These are phyloP conservation scores for Botrytis medusae DNA, from an alignment of 2,329 filamentous ascomycete genomes.

Conservation along the genomic window DNA sequence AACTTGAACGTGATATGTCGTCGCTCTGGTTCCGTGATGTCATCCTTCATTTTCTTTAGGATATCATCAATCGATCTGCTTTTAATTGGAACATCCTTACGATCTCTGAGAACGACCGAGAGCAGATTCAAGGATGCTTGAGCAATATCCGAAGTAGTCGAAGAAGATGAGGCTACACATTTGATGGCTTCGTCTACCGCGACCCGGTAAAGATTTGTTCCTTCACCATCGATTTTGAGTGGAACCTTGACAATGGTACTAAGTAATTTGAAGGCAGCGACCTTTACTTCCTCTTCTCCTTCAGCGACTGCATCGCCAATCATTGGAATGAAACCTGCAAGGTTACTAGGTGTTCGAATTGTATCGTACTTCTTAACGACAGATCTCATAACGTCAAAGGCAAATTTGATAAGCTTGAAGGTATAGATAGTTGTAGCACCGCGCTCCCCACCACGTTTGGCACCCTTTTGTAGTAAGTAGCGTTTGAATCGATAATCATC, in stretches of 20 bases:
- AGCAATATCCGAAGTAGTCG: slow-evolving; percentile 77
- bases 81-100: slow-evolving; percentile 71
- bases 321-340: slow-evolving; percentile 83
- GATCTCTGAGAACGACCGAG: slow-evolving; percentile 79
- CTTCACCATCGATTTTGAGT: slow-evolving; percentile 63
- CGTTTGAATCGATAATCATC: slow-evolving; percentile 64
- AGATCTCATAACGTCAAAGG: slow-evolving; percentile 80
- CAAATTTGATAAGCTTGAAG: slow-evolving; percentile 85
- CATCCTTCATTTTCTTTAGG: slow-evolving; percentile 77
- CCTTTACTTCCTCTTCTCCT: slow-evolving; percentile 88
- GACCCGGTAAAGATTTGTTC: slow-evolving; percentile 64
- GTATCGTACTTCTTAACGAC: slow-evolving; percentile 84
- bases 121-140: slow-evolving; percentile 89
- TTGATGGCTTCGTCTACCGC: slow-evolving; percentile 84
- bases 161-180: slow-evolving; percentile 72
- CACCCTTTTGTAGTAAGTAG: slow-evolving; percentile 78
- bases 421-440: slow-evolving; percentile 74
- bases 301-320: slow-evolving; percentile 83
- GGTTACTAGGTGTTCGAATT: slow-evolving; percentile 74
- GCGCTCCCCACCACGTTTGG: slow-evolving; percentile 70
- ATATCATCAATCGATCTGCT: slow-evolving; percentile 81
- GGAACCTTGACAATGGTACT: slow-evolving; percentile 83
- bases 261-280: slow-evolving; percentile 82
- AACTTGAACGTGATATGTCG: slow-evolving; percentile 96
- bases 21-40: slow-evolving; percentile 88